Evolutionary conservation across 2,329 filamentous ascomycete species (phyloP).

Genomic region (Penicillium sp.): DNA sequence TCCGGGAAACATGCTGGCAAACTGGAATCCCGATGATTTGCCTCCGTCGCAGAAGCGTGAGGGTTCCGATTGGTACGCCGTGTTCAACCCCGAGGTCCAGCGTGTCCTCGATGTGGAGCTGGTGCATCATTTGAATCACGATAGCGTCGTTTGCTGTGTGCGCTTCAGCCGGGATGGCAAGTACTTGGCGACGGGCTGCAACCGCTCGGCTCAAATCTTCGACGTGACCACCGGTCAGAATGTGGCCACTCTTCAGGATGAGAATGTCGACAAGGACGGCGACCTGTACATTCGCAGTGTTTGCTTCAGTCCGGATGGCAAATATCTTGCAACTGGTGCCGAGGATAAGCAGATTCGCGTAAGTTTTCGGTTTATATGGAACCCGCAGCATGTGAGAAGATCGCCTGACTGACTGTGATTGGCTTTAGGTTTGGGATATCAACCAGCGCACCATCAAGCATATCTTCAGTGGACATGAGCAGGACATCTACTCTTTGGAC

Average conservation of each 20-base stretch:
- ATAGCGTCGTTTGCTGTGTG: constrained; percentile 97
- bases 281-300: constrained; percentile 97
- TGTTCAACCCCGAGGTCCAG: constrained; percentile 90
- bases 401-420: constrained; percentile 10
- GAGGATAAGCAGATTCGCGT: constrained; percentile 97
- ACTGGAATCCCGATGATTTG: constrained; percentile 81
- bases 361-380: constrained; percentile 39
- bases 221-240: constrained; percentile 85
- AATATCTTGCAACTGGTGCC: constrained; percentile 89
- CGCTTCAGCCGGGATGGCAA: constrained; percentile 95
- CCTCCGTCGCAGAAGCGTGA: constrained; percentile 86
- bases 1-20: constrained; percentile 71
- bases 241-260: constrained; percentile 86
- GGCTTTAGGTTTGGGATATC: constrained; percentile 86
- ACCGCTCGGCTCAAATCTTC: constrained; percentile 98
- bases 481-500: constrained; percentile 96
- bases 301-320: constrained; percentile 96
- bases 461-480: constrained; percentile 93
- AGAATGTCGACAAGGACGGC: constrained; percentile 78
- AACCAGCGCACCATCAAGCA: constrained; percentile 77
- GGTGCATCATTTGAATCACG: constrained; percentile 86
- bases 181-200: constrained; percentile 94
- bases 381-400: not conserved
- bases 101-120: constrained; percentile 90
- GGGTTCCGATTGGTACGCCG: constrained; percentile 88